Conservation (phyloP, 805 yeast genomes). For the Komagataella ulmi region DNA sequence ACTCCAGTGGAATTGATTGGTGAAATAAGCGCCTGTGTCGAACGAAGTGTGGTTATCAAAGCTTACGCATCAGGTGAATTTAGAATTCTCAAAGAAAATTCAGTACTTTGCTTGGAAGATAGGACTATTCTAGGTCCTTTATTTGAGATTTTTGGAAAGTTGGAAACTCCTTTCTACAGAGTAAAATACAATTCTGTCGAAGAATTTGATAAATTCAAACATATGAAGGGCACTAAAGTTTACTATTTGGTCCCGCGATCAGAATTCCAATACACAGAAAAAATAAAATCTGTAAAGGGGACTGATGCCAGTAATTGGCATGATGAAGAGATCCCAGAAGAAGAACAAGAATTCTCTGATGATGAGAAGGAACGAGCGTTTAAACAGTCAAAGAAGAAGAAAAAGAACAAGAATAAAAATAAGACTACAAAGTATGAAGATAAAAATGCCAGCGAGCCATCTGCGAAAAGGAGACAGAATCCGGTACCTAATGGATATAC, state of each 20-base stretch:
- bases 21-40: constrained; percentile 51
- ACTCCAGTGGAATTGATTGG: constrained; percentile 70
- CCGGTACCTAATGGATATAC: background rate
- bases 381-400: constrained; percentile 50
- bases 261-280: constrained; percentile 63
- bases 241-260: constrained; percentile 75
- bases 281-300: constrained; percentile 61
- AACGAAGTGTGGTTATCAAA: constrained; percentile 55
- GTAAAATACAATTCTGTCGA: constrained; percentile 48
- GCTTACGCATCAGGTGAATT: constrained; percentile 76
- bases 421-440: constrained; percentile 2
- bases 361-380: constrained; percentile 77
- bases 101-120: constrained; percentile 68
- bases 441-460: background rate
- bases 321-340: constrained; percentile 89
- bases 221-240: constrained; percentile 40
- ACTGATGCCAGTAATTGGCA: constrained; percentile 91
- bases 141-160: constrained; percentile 82
- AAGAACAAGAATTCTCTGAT: constrained; percentile 90
- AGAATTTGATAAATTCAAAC: constrained; percentile 31
- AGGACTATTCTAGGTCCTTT: constrained; percentile 60
- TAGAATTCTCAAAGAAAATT: constrained; percentile 67
- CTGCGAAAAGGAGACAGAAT: background rate
- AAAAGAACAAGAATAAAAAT: constrained; percentile 27
- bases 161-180: constrained; percentile 70